A percentile compares a stretch with the other conserved stretches of the same genome.
phyloP scores from a whole-genome alignment of 495 filamentous ascomycete species.

The Tuber borchii region DNA sequence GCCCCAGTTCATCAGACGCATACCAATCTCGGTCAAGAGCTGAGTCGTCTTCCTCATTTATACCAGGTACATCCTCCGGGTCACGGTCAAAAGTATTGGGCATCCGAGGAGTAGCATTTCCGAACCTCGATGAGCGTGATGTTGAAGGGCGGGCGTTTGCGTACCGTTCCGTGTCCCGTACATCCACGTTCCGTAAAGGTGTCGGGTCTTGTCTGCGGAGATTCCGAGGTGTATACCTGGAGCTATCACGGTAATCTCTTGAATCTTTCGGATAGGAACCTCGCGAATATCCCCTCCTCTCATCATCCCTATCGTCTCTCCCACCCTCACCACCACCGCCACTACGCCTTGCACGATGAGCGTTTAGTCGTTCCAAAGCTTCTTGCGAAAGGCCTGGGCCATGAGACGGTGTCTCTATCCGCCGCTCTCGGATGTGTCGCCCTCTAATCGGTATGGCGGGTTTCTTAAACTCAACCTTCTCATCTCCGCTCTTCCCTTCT shows the following conservation, averaged over 20 bases:
- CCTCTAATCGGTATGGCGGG: conserved; percentile 32
- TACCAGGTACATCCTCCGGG: conserved; percentile 21
- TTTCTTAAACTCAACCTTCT: conserved; percentile 41
- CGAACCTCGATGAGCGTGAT: conserved; percentile 31
- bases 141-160: conserved; percentile 39
- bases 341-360: conserved; percentile 34
- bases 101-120: conserved; percentile 39
- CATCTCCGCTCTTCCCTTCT: conserved; percentile 8
- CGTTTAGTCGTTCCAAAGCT: conserved; percentile 36
- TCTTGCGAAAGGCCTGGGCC: conserved; percentile 34
- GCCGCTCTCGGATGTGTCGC: conserved; percentile 36
- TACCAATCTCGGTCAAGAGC: conserved; percentile 90
- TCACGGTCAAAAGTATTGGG: conserved; percentile 33
- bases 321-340: conserved; percentile 22
- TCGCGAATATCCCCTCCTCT: conserved; percentile 14
- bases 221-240: conserved; percentile 36
- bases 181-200: conserved; percentile 24
- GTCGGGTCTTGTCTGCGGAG: conserved; percentile 39
- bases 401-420: conserved; percentile 40
- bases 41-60: conserved; percentile 46
- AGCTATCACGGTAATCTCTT: conserved; percentile 23
- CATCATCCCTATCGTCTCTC: conserved; percentile 10
- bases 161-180: conserved; percentile 20
- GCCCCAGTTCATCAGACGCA: conserved; percentile 66
- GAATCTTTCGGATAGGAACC: conserved; percentile 12